A percentile compares a stretch with the other conserved stretches of the same genome.
phyloP scores from a whole-genome alignment of 805 yeast species.

The Zygosaccharomyces bailii region DNA sequence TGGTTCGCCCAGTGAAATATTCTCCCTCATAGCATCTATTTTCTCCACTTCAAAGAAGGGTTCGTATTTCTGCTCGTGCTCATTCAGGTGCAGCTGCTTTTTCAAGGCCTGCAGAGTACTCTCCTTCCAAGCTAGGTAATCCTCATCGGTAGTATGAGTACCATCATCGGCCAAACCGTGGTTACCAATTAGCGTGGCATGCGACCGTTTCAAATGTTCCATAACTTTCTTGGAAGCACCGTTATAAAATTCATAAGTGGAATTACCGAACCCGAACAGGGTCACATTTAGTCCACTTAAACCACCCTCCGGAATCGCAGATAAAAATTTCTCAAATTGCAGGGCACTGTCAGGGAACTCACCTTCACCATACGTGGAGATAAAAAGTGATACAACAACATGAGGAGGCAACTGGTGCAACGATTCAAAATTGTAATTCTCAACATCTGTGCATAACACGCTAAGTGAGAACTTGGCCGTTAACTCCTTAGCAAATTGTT shows the following conservation, averaged over 20 bases:
- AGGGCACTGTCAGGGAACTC: conserved; percentile 95
- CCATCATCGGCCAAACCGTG: conserved; percentile 96
- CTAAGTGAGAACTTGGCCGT: conserved; percentile 75
- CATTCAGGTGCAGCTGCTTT: conserved; percentile 62
- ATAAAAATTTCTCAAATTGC: conserved; percentile 67
- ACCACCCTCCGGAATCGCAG: conserved; percentile 49
- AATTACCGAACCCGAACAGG: conserved; percentile 90
- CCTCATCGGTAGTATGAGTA: conserved; percentile 91
- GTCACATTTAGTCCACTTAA: conserved; percentile 59
- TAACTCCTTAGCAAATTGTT: conserved; percentile 85
- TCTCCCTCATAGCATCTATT: conserved; percentile 37
- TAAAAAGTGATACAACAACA: conserved; percentile 64
- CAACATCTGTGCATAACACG: conserved; percentile 82
- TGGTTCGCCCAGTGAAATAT: conserved; percentile 82
- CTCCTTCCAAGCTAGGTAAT: conserved; percentile 91
- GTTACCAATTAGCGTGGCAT: conserved; percentile 68
- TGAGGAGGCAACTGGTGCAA: conserved; percentile 61
- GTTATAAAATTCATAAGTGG: conserved; percentile 89
- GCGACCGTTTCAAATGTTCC: conserved; percentile 52
- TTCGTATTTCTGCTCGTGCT: conserved; percentile 74
- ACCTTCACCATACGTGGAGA: conserved; percentile 98
- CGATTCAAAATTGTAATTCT: conserved; percentile 80
- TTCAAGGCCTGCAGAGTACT: conserved; percentile 61
- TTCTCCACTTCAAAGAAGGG: conserved; percentile 53
- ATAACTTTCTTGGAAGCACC: conserved; percentile 67